phyloP scores from a whole-genome alignment of 2,329 filamentous ascomycete species.

The Neonectria hederae region DNA sequence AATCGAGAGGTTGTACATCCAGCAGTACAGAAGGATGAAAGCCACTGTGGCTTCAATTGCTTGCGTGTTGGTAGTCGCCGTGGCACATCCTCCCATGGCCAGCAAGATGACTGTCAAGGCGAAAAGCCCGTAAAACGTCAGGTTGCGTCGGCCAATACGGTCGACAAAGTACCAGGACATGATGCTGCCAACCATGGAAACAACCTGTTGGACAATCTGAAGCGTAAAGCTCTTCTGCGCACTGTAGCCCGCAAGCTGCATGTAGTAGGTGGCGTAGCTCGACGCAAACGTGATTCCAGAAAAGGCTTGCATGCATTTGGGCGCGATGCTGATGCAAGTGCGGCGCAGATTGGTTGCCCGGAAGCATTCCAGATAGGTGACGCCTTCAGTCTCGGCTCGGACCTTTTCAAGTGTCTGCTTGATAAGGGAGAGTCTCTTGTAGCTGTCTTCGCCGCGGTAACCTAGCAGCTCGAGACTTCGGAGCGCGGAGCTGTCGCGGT shows the following conservation, averaged over 20 bases:
- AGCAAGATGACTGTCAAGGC: constrained; percentile 51
- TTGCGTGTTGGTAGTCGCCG: constrained; percentile 5
- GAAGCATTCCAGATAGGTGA: constrained; percentile 53
- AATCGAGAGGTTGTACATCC: constrained; percentile 52
- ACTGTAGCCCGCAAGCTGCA: constrained; percentile 53
- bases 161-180: constrained; percentile 52
- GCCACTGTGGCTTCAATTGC: constrained; percentile 43
- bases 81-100: constrained; percentile 28
- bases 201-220: constrained; percentile 51
- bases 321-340: constrained; percentile 51
- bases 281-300: constrained; percentile 49
- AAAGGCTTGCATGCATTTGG: constrained; percentile 48
- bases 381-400: constrained; percentile 48
- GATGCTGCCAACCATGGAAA: constrained; percentile 52
- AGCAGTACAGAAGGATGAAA: constrained; percentile 52
- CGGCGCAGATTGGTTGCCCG: constrained; percentile 49
- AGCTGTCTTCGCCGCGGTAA: constrained; percentile 34
- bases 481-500: not conserved
- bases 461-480: no score
- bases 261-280: constrained; percentile 54
- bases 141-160: constrained; percentile 46
- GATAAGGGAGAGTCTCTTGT: constrained; percentile 43
- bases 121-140: constrained; percentile 49
- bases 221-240: constrained; percentile 49
- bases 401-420: constrained; percentile 47